These are phyloP conservation scores for Fusarium sp. DNA, from an alignment of 2,329 filamentous ascomycete species.

Conservation along the genomic window DNA sequence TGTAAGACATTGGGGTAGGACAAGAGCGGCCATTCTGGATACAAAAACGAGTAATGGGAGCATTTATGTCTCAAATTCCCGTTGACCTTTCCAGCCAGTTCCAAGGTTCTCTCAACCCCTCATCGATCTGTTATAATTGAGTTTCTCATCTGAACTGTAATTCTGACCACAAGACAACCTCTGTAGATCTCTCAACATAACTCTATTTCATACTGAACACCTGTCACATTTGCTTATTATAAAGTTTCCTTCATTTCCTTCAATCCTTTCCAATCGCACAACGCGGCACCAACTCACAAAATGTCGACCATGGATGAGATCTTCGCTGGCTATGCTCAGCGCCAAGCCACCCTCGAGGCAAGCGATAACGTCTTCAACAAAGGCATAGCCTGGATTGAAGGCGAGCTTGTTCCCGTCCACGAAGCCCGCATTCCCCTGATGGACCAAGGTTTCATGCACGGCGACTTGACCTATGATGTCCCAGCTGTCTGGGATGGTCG, in stretches of 20 bases:
- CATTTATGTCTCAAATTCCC: not conserved
- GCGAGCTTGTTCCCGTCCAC: slow-evolving; percentile 57
- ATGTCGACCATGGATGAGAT: slow-evolving; percentile 61
- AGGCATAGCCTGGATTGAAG: slow-evolving; percentile 62
- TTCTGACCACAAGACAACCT: not conserved
- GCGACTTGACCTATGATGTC: slow-evolving; percentile 66
- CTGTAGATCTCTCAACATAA: not conserved
- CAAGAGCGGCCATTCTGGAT: not conserved
- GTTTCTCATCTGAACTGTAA: not conserved
- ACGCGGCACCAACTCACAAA: not conserved
- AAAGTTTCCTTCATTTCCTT: not conserved
- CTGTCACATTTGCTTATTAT: not conserved
- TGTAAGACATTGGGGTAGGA: not conserved
- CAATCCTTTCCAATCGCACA: no score
- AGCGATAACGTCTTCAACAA: slow-evolving; percentile 42
- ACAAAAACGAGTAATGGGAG: not conserved
- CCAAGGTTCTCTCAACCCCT: no score
- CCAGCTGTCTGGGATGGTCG: slow-evolving; percentile 64
- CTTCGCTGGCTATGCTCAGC: slow-evolving; percentile 53
- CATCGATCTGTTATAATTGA: not conserved
- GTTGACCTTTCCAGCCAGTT: not conserved
- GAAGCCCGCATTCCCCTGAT: slow-evolving; percentile 63
- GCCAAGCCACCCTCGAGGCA: slow-evolving; percentile 44
- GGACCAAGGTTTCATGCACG: slow-evolving; percentile 65
- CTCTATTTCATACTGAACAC: not conserved